phyloP scores from a whole-genome alignment of 2,329 filamentous ascomycete species.

The Talaromyces sp. region DNA sequence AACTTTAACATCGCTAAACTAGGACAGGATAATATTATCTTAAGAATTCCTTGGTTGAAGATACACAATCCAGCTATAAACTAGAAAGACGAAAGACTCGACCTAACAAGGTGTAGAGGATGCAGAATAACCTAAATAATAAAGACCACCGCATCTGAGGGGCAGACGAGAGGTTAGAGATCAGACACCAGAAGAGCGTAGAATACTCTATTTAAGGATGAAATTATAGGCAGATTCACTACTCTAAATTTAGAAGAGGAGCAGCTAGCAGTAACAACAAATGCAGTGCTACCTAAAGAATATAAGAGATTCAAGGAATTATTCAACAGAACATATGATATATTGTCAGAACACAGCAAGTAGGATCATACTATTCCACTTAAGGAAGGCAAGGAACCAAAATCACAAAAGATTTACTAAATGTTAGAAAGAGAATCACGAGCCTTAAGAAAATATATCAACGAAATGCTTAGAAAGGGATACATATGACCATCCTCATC shows the following conservation, averaged over 20 bases:
- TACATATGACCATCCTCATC: not conserved
- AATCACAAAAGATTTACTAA: not conserved
- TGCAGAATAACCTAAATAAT: too few species aligned
- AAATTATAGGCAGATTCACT: not conserved
- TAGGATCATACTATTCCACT: conserved; percentile 3
- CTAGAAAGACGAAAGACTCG: not conserved
- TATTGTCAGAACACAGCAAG: not conserved
- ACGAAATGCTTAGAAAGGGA: not conserved
- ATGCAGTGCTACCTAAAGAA: not conserved
- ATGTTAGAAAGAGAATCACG: not conserved
- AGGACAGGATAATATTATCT: not conserved
- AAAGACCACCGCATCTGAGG: too few species aligned
- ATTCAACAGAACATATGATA: conserved; percentile 4
- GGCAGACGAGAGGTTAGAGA: not conserved
- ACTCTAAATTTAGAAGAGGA: too few species aligned
- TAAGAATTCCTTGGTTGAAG: not conserved
- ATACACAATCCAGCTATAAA: not conserved
- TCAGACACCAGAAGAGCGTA: not conserved
- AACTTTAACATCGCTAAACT: not conserved
- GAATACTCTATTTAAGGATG: not conserved
- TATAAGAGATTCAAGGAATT: conserved; percentile 2
- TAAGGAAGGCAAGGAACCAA: not conserved
- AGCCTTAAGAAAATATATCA: not conserved
- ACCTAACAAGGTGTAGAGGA: too few species aligned
- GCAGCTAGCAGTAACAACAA: not conserved